Evolutionary conservation across 2,329 filamentous ascomycete species (phyloP).

Genomic region (Ascochyta pisi): DNA sequence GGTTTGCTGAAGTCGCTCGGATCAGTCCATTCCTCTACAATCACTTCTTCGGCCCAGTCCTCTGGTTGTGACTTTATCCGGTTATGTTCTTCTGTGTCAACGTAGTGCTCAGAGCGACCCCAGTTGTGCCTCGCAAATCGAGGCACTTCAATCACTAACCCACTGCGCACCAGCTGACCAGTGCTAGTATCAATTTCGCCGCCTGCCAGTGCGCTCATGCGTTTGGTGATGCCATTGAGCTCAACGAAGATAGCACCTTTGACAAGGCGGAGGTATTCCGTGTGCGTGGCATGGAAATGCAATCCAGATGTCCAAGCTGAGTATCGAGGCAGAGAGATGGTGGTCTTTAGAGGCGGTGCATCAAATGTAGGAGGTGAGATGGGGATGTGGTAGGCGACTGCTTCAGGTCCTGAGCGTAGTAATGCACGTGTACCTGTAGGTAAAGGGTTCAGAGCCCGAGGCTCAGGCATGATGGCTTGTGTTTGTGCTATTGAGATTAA

Average conservation of each 20-base stretch:
- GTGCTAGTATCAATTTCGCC: constrained; percentile 8
- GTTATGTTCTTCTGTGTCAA: background rate
- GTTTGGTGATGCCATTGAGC: constrained; percentile 12
- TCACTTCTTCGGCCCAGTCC: constrained; percentile 40
- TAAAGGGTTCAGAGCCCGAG: constrained; percentile 8
- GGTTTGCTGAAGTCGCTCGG: constrained; percentile 56
- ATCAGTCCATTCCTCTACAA: constrained; percentile 58
- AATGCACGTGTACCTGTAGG: constrained; percentile 22
- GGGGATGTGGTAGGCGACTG: constrained; percentile 50
- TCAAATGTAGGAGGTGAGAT: constrained; percentile 18
- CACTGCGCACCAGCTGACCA: background rate
- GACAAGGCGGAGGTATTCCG: constrained; percentile 55
- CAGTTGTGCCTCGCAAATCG: constrained; percentile 56
- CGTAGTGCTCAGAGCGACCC: constrained; percentile 46
- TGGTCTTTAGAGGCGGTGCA: constrained; percentile 36
- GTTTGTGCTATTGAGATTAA: background rate
- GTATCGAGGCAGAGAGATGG: constrained; percentile 52
- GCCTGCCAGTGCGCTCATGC: constrained; percentile 19
- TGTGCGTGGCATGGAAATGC: constrained; percentile 59
- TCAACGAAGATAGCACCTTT: constrained; percentile 46
- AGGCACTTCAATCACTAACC: constrained; percentile 45
- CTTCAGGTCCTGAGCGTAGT: constrained; percentile 20
- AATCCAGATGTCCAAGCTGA: constrained; percentile 59
- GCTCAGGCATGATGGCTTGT: background rate
- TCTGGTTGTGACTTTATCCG: background rate